Evolutionary conservation across 306 rosid genomes (phyloP), one percentile per base, ranked within the genome.

Genomic region (Cotoneaster glaucophyllus): DNA sequence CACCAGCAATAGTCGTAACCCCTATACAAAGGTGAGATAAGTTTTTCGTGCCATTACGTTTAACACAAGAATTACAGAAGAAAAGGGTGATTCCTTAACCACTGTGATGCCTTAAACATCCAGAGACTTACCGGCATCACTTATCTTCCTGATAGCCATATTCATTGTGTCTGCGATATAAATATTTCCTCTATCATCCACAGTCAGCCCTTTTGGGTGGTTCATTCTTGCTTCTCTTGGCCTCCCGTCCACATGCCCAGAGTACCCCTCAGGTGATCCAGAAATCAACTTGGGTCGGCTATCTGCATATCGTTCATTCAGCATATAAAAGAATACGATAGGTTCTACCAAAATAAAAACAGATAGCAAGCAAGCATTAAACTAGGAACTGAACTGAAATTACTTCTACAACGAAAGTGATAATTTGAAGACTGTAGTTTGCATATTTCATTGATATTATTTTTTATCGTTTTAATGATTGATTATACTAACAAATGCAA

Each of bases 1-100:
- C 99, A 82, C 99, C 99, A 71, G 99, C 99, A 85, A 96, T 96
- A 8, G 99, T 96, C 24, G 99, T 90, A 28, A 96, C 93, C 63
- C 99, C 99, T 96, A 85, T 65, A 61, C 64, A 73, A 79, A 52
- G 13, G 18, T 39, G 32, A 56, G 8, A 59, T 59, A 54, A 71
- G 77, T 54, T 10, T 54, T 12, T 68, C 0, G 15, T 59, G 14
- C 10, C 25, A n/a, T 15, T 31, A 13, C 25, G 21, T 77, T 37
- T 52, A 64, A 63, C 71, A 70, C 15, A 57, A 44, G 24, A 37
- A 32, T 53, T 57, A 75, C 13, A 66, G 14, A 52, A 48, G 37
- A 45, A 62, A 74, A 18, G 28, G 43, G 68, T 67, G 41, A 80
- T 59, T 29, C 63, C 50, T 21, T 57, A 70, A 63, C 52, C 62